Percentiles rank a stretch among this genome's conserved stretches.
These are phyloP conservation scores for Rhodofomes roseus DNA, from an alignment of 1,284 basidiomycete genomes.

Conservation along the genomic window DNA sequence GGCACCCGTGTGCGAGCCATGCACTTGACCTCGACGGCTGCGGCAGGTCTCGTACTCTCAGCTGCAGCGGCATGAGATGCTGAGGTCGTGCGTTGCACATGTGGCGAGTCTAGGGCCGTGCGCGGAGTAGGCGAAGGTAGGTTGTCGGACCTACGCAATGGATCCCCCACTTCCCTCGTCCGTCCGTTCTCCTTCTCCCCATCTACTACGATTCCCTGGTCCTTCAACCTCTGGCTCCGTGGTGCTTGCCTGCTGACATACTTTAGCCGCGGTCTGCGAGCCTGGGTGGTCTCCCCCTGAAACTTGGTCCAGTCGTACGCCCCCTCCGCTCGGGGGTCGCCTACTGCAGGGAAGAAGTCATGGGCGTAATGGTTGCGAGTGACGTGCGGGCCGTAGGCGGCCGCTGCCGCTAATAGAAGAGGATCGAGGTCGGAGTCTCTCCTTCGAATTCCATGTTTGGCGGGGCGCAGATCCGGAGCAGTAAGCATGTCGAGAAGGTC, in stretches of 20 bases:
- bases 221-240: conserved; percentile 50
- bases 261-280: conserved; percentile 40
- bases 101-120: not conserved
- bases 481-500: conserved; percentile 51
- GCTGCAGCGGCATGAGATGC: not conserved
- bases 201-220: conserved; percentile 13
- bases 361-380: conserved; percentile 77
- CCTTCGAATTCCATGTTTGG: conserved; percentile 40
- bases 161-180: conserved; percentile 13
- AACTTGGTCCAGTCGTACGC: conserved; percentile 58
- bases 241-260: conserved; percentile 74
- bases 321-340: conserved; percentile 47
- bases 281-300: conserved; percentile 36
- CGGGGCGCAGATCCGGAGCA: conserved; percentile 34
- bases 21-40: conserved; percentile 73
- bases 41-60: not conserved
- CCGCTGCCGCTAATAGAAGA: conserved; percentile 66
- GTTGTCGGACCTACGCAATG: conserved; percentile 22
- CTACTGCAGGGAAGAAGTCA: conserved; percentile 61
- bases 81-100: not conserved
- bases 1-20: conserved; percentile 97
- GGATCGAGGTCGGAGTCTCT: conserved; percentile 71
- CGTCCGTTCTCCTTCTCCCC: conserved; percentile 25
- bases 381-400: conserved; percentile 65
- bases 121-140: conserved; percentile 18